Conservation (phyloP, 306 rosid species). For the Vicia faba region DNA sequence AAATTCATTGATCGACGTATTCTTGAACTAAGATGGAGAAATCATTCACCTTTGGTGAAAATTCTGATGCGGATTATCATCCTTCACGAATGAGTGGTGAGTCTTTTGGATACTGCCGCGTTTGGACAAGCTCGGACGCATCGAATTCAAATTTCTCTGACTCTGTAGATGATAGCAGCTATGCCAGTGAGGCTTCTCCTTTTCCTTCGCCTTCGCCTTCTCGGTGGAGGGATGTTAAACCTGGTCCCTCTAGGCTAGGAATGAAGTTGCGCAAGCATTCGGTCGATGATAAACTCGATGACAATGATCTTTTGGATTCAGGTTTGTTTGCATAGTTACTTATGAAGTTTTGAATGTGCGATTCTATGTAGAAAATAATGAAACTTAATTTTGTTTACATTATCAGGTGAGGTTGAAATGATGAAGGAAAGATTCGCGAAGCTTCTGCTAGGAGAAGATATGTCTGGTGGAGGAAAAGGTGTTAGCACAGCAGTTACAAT, state of each 20-base stretch:
- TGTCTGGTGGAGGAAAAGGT: conserved; percentile 99
- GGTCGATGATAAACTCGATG: conserved; percentile 47
- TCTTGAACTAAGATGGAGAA: conserved; percentile 60
- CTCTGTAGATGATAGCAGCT: conserved; percentile 57
- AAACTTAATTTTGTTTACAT: conserved; percentile 15
- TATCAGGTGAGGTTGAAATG: conserved; percentile 62
- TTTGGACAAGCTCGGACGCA: conserved; percentile 67
- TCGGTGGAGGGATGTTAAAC: conserved; percentile 54
- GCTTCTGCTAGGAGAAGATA: conserved; percentile 94
- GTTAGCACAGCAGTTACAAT: conserved; percentile 91
- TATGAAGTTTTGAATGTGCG: not conserved
- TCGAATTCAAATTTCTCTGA: conserved; percentile 64
- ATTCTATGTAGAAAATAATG: not conserved
- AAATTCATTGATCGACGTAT: conserved; percentile 29
- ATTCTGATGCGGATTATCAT: conserved; percentile 57
- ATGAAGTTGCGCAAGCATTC: conserved; percentile 50
- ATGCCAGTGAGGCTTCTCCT: conserved; percentile 67
- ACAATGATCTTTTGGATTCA: conserved; percentile 52
- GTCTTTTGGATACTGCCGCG: conserved; percentile 48
- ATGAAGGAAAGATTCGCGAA: conserved; percentile 93
- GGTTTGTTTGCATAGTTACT: conserved; percentile 48
- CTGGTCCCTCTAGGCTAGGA: conserved; percentile 49
- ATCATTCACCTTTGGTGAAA: conserved; percentile 49
- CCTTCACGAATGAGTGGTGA: conserved; percentile 68
- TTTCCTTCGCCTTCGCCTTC: conserved; percentile 48